These are phyloP conservation scores for Nitzschia sp. DNA, from an alignment of 108 stramenopile species.

Conservation along the genomic window DNA sequence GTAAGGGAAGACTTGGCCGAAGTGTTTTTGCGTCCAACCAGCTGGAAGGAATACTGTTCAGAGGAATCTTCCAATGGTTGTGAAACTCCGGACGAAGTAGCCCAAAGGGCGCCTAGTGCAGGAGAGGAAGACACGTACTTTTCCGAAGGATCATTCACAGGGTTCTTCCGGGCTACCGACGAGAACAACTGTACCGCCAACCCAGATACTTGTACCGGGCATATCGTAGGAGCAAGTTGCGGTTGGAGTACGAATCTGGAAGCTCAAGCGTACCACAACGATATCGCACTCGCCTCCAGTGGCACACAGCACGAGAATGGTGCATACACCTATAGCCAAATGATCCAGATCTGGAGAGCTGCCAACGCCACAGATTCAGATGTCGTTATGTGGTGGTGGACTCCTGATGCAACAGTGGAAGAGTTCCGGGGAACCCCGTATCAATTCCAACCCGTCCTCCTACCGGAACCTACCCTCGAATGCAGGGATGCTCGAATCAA, in stretches of 20 bases:
- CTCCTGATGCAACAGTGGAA: slow-evolving; percentile 32
- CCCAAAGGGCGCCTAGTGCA: slow-evolving; percentile 13
- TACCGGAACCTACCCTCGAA: slow-evolving; percentile 11
- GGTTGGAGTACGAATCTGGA: slow-evolving; percentile 19
- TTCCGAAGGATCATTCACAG: slow-evolving; percentile 8
- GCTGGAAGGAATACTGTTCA: slow-evolving; percentile 40
- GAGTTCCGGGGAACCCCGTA: slow-evolving; percentile 13
- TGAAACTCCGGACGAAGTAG: slow-evolving; percentile 24
- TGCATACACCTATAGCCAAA: slow-evolving; percentile 34
- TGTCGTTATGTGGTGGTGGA: slow-evolving; percentile 39
- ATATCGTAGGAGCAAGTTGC: slow-evolving; percentile 21
- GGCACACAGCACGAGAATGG: slow-evolving; percentile 14
- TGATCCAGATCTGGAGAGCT: slow-evolving; percentile 40
- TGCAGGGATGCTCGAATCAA: slow-evolving; percentile 9
- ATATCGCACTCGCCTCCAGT: slow-evolving; percentile 19
- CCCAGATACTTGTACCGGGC: slow-evolving; percentile 18
- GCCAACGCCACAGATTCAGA: slow-evolving; percentile 38
- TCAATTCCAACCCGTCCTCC: slow-evolving; percentile 1
- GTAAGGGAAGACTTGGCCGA: slow-evolving; percentile 31
- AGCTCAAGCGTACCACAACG: slow-evolving; percentile 27
- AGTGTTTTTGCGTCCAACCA: slow-evolving; percentile 43
- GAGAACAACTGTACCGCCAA: slow-evolving; percentile 28
- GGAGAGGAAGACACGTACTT: slow-evolving; percentile 32
- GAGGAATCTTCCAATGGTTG: slow-evolving; percentile 32
- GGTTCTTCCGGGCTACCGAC: slow-evolving; percentile 20